Percentiles rank a stretch among this genome's conserved stretches.
Evolutionary conservation across 2,329 filamentous ascomycete genomes (phyloP).

Genomic region (Aspergillus thermomutatus): DNA sequence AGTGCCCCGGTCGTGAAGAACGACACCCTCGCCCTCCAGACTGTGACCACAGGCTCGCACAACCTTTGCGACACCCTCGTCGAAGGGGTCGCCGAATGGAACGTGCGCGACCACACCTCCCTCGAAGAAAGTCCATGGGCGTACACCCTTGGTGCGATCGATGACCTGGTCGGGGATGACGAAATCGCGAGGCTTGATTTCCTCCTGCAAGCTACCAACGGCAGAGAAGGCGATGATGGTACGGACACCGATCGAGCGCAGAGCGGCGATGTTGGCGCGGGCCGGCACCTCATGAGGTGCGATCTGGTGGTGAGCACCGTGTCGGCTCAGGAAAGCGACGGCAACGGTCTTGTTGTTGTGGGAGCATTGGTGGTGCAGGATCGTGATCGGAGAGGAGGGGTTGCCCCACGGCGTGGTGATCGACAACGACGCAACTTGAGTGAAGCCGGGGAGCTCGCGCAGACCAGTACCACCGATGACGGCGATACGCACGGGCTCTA

Average conservation of each 20-base stretch:
- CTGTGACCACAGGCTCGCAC: slow-evolving; percentile 72
- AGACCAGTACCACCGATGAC: slow-evolving; percentile 94
- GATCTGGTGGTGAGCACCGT: slow-evolving; percentile 82
- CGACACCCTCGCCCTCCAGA: slow-evolving; percentile 79
- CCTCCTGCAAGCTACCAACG: slow-evolving; percentile 86
- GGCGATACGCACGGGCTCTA: slow-evolving; percentile 70
- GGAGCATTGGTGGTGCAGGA: slow-evolving; percentile 80
- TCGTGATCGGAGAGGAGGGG: slow-evolving; percentile 73
- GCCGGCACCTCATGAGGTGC: slow-evolving; percentile 93
- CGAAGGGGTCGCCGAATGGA: slow-evolving; percentile 94
- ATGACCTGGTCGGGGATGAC: slow-evolving; percentile 95
- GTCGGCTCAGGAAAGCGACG: slow-evolving; percentile 89
- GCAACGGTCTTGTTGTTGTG: slow-evolving; percentile 59
- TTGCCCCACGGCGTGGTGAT: slow-evolving; percentile 83
- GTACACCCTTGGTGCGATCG: slow-evolving; percentile 91
- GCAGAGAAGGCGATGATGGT: slow-evolving; percentile 92
- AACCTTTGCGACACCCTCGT: slow-evolving; percentile 69
- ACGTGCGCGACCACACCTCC: slow-evolving; percentile 85
- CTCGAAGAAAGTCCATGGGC: slow-evolving; percentile 90
- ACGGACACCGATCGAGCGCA: slow-evolving; percentile 83
- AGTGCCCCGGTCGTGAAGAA: slow-evolving; percentile 77
- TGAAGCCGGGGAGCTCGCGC: slow-evolving; percentile 80
- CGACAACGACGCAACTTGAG: slow-evolving; percentile 73
- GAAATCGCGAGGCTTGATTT: slow-evolving; percentile 94
- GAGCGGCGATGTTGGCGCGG: slow-evolving; percentile 96